A percentile compares a stretch with the other conserved stretches of the same genome.
Evolutionary conservation across 164 flowering plant genomes (phyloP).

Genomic region (Warburgia ugandensis): DNA sequence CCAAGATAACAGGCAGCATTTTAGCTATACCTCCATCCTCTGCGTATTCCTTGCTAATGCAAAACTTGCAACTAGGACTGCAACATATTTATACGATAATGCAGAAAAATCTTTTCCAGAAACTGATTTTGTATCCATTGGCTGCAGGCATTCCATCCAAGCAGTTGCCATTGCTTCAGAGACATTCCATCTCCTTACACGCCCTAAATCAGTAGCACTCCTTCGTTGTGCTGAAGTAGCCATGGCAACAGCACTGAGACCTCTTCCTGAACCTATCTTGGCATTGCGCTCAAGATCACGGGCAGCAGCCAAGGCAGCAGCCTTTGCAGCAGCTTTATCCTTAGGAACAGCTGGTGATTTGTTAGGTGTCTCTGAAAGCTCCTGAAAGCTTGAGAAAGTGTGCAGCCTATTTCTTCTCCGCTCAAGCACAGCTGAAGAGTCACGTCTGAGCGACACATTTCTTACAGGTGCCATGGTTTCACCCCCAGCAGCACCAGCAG

Average conservation of each 20-base stretch:
- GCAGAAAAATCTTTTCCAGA: constrained; percentile 94
- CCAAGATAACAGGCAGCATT: constrained; percentile 4
- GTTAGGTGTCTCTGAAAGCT: constrained; percentile 48
- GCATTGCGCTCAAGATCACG: constrained; percentile 98
- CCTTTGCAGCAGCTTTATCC: constrained; percentile 95
- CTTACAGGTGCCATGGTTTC: constrained; percentile 60
- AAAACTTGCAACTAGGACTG: constrained; percentile 93
- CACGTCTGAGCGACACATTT: constrained; percentile 62
- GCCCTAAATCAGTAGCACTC: constrained; percentile 64
- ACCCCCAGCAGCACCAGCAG: constrained; percentile 96
- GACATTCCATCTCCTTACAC: constrained; percentile 85
- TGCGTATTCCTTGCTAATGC: constrained; percentile 97
- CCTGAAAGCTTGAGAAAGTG: constrained; percentile 94
- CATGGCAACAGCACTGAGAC: constrained; percentile 99
- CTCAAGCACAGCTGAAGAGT: constrained; percentile 73
- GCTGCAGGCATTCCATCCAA: constrained; percentile 94
- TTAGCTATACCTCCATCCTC: constrained; percentile 64
- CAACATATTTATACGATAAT: constrained; percentile 75
- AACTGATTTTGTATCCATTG: constrained; percentile 78
- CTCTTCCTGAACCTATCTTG: constrained; percentile 98
- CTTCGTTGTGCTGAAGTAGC: constrained; percentile 96
- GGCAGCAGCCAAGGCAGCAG: constrained; percentile 99
- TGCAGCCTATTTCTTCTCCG: constrained; percentile 65
- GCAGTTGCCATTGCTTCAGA: constrained; percentile 98
- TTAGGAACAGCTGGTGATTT: constrained; percentile 55